Conservation (phyloP, 2,329 filamentous ascomycete genomes). For the Parastagonospora nodorum region DNA sequence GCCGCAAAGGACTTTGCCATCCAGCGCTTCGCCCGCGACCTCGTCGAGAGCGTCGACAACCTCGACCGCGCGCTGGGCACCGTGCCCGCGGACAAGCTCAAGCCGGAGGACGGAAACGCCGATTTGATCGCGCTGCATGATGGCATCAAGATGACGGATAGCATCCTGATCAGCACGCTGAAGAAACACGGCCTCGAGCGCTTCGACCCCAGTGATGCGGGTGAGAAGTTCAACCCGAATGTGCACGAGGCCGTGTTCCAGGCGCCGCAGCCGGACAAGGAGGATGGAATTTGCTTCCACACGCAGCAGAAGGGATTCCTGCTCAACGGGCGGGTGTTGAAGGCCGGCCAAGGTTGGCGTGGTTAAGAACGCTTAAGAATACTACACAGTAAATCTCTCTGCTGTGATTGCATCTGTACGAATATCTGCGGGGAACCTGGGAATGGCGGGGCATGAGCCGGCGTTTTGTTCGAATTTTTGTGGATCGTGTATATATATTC, state of each 20-base stretch:
- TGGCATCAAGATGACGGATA: slow-evolving; percentile 94
- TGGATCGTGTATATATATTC: slow-evolving; percentile 37
- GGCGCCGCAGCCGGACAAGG: slow-evolving; percentile 83
- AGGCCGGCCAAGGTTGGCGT: slow-evolving; percentile 95
- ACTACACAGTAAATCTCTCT: background rate
- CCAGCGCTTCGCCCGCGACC: slow-evolving; percentile 89
- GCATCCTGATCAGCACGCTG: slow-evolving; percentile 82
- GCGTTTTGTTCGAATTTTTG: background rate
- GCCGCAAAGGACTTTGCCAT: slow-evolving; percentile 90
- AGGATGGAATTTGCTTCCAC: slow-evolving; percentile 87
- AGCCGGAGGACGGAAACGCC: slow-evolving; percentile 59
- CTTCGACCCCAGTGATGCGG: slow-evolving; percentile 72
- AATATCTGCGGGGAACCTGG: slow-evolving; percentile 12
- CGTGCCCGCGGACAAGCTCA: slow-evolving; percentile 76
- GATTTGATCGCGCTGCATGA: slow-evolving; percentile 83
- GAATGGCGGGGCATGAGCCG: no score
- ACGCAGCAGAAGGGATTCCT: slow-evolving; percentile 96
- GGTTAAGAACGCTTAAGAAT: slow-evolving; percentile 73
- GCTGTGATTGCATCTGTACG: slow-evolving; percentile 21
- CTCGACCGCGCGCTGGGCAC: slow-evolving; percentile 87
- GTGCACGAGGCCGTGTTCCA: slow-evolving; percentile 96
- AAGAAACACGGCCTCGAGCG: slow-evolving; percentile 93
- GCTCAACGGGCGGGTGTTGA: slow-evolving; percentile 86
- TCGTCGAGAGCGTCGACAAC: slow-evolving; percentile 95
- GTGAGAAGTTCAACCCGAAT: slow-evolving; percentile 94